phyloP scores from a whole-genome alignment of 1,284 basidiomycete genomes.

The Microstroma glucosiphilum region DNA sequence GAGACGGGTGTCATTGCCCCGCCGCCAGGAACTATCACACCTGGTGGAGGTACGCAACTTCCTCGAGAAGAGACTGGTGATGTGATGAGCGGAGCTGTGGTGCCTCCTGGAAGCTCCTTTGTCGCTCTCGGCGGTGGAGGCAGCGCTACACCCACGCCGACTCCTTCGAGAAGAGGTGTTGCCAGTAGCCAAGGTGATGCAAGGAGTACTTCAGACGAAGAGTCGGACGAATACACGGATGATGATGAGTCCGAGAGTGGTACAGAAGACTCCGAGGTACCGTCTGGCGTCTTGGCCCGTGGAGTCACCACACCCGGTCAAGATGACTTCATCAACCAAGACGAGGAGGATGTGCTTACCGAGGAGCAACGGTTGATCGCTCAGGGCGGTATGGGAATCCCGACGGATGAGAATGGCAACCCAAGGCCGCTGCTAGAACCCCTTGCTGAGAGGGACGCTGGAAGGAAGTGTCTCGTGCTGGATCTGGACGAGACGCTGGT shows the following conservation, averaged over 20 bases:
- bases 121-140: constrained; percentile 29
- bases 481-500: constrained; percentile 94
- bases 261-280: constrained; percentile 16
- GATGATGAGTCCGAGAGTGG: constrained; percentile 47
- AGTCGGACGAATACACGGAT: constrained; percentile 23
- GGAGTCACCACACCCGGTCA: no score
- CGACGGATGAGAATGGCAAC: constrained; percentile 69
- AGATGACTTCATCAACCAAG: constrained; percentile 52
- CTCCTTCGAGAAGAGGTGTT: constrained; percentile 52
- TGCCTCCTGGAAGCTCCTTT: constrained; percentile 64
- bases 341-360: constrained; percentile 58
- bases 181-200: constrained; percentile 16
- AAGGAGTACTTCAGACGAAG: constrained; percentile 23
- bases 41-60: constrained; percentile 44
- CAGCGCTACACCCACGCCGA: constrained; percentile 15
- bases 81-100: constrained; percentile 64
- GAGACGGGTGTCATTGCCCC: constrained; percentile 6
- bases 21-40: constrained; percentile 7
- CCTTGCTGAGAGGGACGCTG: constrained; percentile 65
- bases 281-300: no score
- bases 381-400: constrained; percentile 74
- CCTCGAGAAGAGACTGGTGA: constrained; percentile 60
- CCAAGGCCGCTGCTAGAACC: constrained; percentile 76
- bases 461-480: constrained; percentile 80
- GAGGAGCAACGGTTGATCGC: constrained; percentile 73